Percentiles rank a stretch among this genome's conserved stretches.
These are phyloP conservation scores for Eucalyptus tenuipes DNA, from an alignment of 345 rosid genomes.

Conservation along the genomic window DNA sequence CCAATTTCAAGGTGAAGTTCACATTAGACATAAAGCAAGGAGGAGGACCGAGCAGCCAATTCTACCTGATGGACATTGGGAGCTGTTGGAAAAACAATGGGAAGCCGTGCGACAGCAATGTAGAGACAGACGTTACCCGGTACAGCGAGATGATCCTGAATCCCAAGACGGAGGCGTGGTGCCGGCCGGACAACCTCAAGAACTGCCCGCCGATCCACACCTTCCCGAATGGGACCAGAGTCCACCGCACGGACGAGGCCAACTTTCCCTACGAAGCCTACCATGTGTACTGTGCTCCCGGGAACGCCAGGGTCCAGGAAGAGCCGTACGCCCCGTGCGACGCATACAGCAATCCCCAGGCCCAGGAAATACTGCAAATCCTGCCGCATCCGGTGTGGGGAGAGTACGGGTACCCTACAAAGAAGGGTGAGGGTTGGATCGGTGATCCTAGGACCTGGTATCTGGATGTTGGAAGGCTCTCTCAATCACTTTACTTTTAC, in stretches of 20 bases:
- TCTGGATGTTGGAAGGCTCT: slow-evolving; percentile 54
- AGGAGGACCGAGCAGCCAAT: slow-evolving; percentile 65
- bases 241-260: slow-evolving; percentile 28
- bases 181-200: slow-evolving; percentile 14
- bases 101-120: slow-evolving; percentile 50
- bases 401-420: slow-evolving; percentile 56
- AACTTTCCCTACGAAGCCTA: slow-evolving; percentile 50
- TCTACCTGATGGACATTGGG: slow-evolving; percentile 70
- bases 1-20: slow-evolving; percentile 52
- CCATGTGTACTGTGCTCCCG: slow-evolving; percentile 60
- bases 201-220: slow-evolving; percentile 58
- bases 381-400: slow-evolving; percentile 68
- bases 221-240: slow-evolving; percentile 27
- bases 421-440: slow-evolving; percentile 52
- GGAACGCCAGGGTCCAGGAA: slow-evolving; percentile 35
- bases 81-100: slow-evolving; percentile 88
- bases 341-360: slow-evolving; percentile 63
- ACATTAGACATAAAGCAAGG: slow-evolving; percentile 46
- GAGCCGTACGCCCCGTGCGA: slow-evolving; percentile 36
- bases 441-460: slow-evolving; percentile 58
- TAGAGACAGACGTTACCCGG: slow-evolving; percentile 53
- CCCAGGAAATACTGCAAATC: slow-evolving; percentile 57
- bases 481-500: slow-evolving; percentile 55
- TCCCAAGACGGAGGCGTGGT: slow-evolving; percentile 28
- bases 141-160: slow-evolving; percentile 67